Base-by-base conservation (phyloP, 257 asterid species). In the Scutellaria baicalensis region DNA sequence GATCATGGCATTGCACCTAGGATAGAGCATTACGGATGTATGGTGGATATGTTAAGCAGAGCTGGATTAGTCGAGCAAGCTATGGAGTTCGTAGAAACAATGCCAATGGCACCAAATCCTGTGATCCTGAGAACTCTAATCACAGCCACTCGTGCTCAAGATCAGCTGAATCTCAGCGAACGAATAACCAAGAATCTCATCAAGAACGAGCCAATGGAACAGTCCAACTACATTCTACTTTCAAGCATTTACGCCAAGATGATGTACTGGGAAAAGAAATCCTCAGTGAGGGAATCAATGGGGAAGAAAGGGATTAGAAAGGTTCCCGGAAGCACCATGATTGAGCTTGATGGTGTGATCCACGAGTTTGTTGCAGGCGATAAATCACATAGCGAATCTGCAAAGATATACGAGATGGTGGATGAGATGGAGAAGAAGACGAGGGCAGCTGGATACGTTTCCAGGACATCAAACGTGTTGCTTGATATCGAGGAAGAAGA, bases 21-120 rank as follows among this genome's bases (percentile, higher is more conserved):
- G 76, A 85, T 91, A 6, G 95, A 87, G 84, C 97, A 91, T 66
- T 91, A 89, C 16, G 97, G 96, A 20, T 91, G 97, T 61, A 83
- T 91, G 90, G 93, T 89, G 72, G 95, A 91, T 83, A 61, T 91
- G 79, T 66, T 91, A 11, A 73, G 96, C 79, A 68, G 95, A 72
- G 91, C 85, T 6, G 97, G 95, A 39, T 78, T 68, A 59, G 79
- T 87, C 0, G 74, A 83, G 59, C 89, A 87, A 49, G 96, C 96
- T 31, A 33, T 89, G 43, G 86, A 74, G 39, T 87, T 89, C 64
- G 79, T 89, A 61, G 73, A 80, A 8, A 62, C 56, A 70, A 87
- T 87, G 95, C 95, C 95, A 1, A 45, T 91, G 55, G 76, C 74
- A 6, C 96, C 93, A 16, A 89, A 87, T 76, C 86, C 91, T 7